Conservation (phyloP, 352 stramenopile species). For the Thraustochytrium sp. region DNA sequence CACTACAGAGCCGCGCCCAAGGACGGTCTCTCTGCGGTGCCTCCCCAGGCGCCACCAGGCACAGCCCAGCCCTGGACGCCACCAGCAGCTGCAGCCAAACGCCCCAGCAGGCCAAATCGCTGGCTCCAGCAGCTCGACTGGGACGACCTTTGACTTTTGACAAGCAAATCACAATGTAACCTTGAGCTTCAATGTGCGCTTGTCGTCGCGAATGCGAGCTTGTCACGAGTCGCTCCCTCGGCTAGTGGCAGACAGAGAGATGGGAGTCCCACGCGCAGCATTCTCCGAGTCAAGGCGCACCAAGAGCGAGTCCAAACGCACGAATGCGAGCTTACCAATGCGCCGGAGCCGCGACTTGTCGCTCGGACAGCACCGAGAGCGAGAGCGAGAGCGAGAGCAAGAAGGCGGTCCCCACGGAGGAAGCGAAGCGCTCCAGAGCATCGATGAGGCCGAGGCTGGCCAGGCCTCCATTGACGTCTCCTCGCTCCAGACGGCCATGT, state of each 20-base stretch:
- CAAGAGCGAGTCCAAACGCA: too few species aligned
- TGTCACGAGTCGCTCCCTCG: too few species aligned
- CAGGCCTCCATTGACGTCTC: background rate
- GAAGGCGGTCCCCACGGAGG: background rate
- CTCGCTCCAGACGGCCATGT: background rate
- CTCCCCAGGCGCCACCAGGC: background rate
- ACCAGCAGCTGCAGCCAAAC: background rate
- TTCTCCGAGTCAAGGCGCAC: too few species aligned
- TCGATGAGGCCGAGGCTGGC: background rate
- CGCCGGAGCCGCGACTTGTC: too few species aligned
- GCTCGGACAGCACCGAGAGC: too few species aligned
- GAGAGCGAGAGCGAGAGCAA: background rate
- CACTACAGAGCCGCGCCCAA: background rate
- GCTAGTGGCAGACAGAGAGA: too few species aligned
- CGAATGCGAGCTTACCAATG: too few species aligned
- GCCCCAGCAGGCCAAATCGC: background rate
- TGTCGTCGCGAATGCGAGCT: too few species aligned
- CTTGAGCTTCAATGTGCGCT: too few species aligned
- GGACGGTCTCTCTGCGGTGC: background rate
- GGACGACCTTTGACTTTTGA: constrained; percentile 11
- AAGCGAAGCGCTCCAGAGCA: background rate
- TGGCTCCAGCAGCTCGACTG: background rate
- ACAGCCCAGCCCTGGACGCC: background rate
- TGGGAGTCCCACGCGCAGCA: too few species aligned
- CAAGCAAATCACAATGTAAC: too few species aligned